A percentile compares a stretch with the other conserved stretches of the same genome.
Conservation (phyloP, 73 alveolate species). For the Paramecium caudatum region DNA sequence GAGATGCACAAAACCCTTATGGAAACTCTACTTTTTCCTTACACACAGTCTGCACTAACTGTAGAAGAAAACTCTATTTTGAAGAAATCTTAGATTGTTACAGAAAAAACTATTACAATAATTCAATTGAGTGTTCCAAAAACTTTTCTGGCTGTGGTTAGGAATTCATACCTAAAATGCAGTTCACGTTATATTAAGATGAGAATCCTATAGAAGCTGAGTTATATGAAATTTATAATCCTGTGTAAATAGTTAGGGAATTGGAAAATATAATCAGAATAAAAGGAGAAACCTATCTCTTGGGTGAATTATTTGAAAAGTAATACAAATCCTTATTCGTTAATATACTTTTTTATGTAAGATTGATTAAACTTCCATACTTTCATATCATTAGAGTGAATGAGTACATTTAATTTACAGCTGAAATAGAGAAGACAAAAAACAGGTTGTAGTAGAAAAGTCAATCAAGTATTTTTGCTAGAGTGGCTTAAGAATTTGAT, state of each 20-base stretch:
- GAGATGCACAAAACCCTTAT: background rate
- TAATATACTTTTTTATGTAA: conserved; percentile 15
- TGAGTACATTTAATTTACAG: background rate
- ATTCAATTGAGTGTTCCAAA: background rate
- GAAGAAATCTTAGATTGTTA: conserved; percentile 45
- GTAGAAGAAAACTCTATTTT: conserved; percentile 23
- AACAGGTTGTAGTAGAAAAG: background rate
- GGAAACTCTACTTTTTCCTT: background rate
- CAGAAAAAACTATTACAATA: background rate
- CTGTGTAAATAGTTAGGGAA: background rate
- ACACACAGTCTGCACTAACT: conserved; percentile 16
- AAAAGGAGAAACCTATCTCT: conserved; percentile 8
- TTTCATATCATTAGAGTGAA: background rate
- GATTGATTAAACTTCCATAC: conserved; percentile 25
- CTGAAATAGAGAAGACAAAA: background rate
- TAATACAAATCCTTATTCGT: background rate
- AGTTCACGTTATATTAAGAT: conserved; percentile 27
- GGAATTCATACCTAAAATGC: background rate
- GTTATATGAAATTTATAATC: conserved; percentile 20
- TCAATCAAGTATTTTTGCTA: background rate
- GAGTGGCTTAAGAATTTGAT: conserved; percentile 51
- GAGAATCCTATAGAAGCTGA: conserved; percentile 52
- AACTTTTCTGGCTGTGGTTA: conserved; percentile 4
- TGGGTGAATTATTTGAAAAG: conserved; percentile 43
- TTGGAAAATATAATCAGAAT: background rate